Evolutionary conservation across 345 rosid genomes (phyloP), one percentile per base, ranked within the genome.

Genomic region (Euphorbia pulcherrima): DNA sequence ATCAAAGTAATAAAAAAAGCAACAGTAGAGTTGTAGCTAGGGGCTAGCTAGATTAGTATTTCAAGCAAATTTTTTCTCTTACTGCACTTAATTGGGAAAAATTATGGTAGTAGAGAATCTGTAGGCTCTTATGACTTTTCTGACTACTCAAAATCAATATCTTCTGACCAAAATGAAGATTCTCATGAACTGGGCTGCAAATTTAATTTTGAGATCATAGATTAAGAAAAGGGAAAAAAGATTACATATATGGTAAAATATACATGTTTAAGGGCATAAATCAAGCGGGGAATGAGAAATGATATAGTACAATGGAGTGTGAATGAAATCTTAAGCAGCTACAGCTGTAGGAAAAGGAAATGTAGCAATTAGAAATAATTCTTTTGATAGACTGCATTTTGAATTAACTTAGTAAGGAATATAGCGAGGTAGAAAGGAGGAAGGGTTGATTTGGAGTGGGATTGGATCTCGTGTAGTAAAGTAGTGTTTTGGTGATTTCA

Each of bases 391-490:
- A n/a, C n/a, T n/a, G 40, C 16, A 44, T 12, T 44, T 44, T 44
- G 12, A 44, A 44, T 44, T 6, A 44, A 44, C 16, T 44, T n/a
- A 40, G 64, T 63, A 71, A 74, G 73, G 1, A 40, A 44, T 48
- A 65, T 4, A 68, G 65, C 52, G 46, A 55, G 51, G 21, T 12
- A 66, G 40, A 28, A 24, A 24, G 0, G 9, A 53, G 39, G 64
- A 20, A 37, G 46, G 44, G 60, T 26, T 52, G 66, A 48, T 60
- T 46, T 51, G 39, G 26, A 67, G 62, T 12, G 65, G 80, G 82
- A 84, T 89, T 84, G 92, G 96, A 87, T 87, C 96, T 83, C 86
- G 90, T 79, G 90, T 81, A 77, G 76, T 60, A 52, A 72, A 76
- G 78, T 62, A 75, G 66, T 79, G 65, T 68, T 74, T 85, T 77